Percentiles rank a stretch among this genome's conserved stretches.
Evolutionary conservation across 345 rosid genomes (phyloP).

Genomic region (Citrus mangshanensis): DNA sequence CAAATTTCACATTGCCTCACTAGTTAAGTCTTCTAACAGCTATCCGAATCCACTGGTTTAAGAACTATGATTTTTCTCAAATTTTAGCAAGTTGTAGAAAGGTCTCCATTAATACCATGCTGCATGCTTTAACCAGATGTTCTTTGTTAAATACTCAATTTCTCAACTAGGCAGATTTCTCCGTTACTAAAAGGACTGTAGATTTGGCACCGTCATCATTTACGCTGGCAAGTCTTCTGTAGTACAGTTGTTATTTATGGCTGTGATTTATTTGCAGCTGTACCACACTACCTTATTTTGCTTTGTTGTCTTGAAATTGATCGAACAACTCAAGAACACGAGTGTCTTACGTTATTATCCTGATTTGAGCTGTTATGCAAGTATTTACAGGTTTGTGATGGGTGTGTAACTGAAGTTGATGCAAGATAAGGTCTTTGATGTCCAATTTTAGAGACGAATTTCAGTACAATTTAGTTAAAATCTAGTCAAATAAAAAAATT

Average conservation of each 20-base stretch:
- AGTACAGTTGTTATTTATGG: not conserved
- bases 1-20: not conserved
- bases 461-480: not conserved
- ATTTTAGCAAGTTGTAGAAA: not conserved
- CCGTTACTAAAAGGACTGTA: not conserved
- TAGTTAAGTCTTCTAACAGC: not conserved
- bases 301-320: not conserved
- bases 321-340: no score
- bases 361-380: not conserved
- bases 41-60: not conserved
- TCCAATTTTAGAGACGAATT: no score
- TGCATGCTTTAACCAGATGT: not conserved
- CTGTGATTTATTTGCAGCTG: not conserved
- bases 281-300: not conserved
- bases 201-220: not conserved
- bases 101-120: not conserved
- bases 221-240: not conserved
- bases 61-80: not conserved
- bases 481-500: no score
- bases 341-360: not conserved
- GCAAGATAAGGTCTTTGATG: not conserved
- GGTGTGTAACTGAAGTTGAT: not conserved
- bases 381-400: not conserved
- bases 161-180: not conserved
- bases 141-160: not conserved